Evolutionary conservation across 306 rosid genomes (phyloP), one percentile per base, ranked within the genome.

Genomic region (Potentilla sterilis): DNA sequence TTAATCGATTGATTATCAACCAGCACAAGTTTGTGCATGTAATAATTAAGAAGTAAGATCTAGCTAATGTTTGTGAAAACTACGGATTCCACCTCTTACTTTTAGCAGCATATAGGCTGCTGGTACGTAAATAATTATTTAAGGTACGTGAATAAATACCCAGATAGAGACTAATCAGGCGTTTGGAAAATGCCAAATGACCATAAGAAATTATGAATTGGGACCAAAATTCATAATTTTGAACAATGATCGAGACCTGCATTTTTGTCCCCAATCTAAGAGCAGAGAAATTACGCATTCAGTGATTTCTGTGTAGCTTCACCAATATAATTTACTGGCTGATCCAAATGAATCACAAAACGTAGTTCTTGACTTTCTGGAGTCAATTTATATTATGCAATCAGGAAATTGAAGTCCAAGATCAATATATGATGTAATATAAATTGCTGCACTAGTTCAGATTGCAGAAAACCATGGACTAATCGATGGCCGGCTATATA

Each of bases 271-370:
- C 47, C 9, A 37, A 15, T 63, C 67, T 61, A 61, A 32, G 42
- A 28, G 65, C 67, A 61, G 21, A 34, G 2, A 37, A 64, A 64
- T 4, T 18, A 14, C 19, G 69, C 46, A 34, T 38, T 22, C 70
- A 67, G 83, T 69, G 65, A 49, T 40, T 80, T 69, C 79, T 34
- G n/a, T 68, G 40, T 12, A 58, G 21, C 70, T 59, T 74, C 83
- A 10, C 44, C 76, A 70, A 22, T 11, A 59, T 12, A 7, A 4
- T 3, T 11, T 42, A 73, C 43, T 2, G 41, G 14, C 11, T 15
- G 68, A 42, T 74, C 32, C 68, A 48, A 58, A 35, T 15, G 18
- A 1, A 63, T 57, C 54, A 37, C 48, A 51, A 6, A 6, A 57
- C 5, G 37, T 22, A 12, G 65, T 59, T 73, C 41, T 73, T 57